Evolutionary conservation across 345 rosid species (phyloP).

Genomic region (Moringa oleifera): DNA sequence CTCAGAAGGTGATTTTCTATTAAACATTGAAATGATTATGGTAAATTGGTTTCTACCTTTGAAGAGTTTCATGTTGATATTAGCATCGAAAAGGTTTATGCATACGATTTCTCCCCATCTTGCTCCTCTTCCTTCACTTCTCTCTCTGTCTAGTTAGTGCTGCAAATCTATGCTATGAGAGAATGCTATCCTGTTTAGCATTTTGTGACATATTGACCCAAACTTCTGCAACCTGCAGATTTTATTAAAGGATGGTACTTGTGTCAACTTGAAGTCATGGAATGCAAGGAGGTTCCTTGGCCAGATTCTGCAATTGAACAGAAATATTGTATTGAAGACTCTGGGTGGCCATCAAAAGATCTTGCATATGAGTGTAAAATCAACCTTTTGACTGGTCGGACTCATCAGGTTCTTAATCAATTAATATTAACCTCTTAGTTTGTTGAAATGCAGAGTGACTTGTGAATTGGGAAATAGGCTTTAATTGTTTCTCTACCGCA

Average conservation of each 20-base stretch:
- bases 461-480: too few relatives aligned
- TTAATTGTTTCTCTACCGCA: too few relatives aligned
- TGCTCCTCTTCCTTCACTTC: too few relatives aligned
- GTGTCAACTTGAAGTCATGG: constrained; percentile 84
- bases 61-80: background rate
- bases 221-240: constrained; percentile 37
- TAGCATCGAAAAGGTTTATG: too few relatives aligned
- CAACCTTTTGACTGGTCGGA: constrained; percentile 89
- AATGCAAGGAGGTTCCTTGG: constrained; percentile 80
- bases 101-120: background rate
- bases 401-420: constrained; percentile 75
- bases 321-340: constrained; percentile 50
- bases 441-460: too few relatives aligned
- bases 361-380: constrained; percentile 79
- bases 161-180: background rate
- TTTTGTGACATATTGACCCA: constrained; percentile 7
- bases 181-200: background rate
- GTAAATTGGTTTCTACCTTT: background rate
- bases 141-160: too few relatives aligned
- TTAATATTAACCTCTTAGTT: too few relatives aligned
- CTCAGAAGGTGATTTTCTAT: constrained; percentile 53
- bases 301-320: constrained; percentile 48
- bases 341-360: constrained; percentile 60
- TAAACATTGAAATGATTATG: background rate
- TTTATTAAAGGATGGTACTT: constrained; percentile 63